Base-by-base conservation (phyloP, 805 yeast genomes). In the Zygosaccharomyces bailii region DNA sequence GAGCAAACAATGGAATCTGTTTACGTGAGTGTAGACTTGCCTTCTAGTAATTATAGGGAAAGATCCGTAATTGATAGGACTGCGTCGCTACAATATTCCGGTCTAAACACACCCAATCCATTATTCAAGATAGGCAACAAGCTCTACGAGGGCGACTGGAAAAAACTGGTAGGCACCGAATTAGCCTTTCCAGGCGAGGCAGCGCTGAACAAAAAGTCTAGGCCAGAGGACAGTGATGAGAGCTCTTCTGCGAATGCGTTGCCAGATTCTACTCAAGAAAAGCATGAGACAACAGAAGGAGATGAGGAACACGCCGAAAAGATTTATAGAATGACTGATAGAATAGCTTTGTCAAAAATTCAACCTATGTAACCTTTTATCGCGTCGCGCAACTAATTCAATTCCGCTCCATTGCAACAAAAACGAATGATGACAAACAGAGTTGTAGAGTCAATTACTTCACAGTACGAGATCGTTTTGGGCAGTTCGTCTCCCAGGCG, bases 401-500 rank as follows among this genome's bases (percentile, higher is more conserved):
- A 24, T 5, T 25, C n/a, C 17, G 11, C 32, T 37, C 14, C 11
- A 16, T 7, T 10, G 16, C 31, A 37, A 25, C n/a, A 24, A 7
- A 8, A 10, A 11, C 23, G 3, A 23, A 25, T 5, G 10, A 34
- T 23, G 42, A 19, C 25, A 5, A 29, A 29, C 20, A 36, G 39
- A 4, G 19, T 45, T 31, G 23, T 42, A 21, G 42, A 33, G n/a
- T 34, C 23, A 9, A 42, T 47, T 43, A 40, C 46, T 20, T 49
- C 38, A 11, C 43, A 48, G 33, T 42, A 42, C 29, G 56, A 62
- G 3, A 67, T 90, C 19, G 68, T 87, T 4, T 71, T 91, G 5
- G 96, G 96, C 0, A 87, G 96, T 2, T 75, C 85, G 1, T 90
- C 97, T 0, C 91, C 95, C 2, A 72, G 96, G 48, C 69, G 99